A percentile compares a stretch with the other conserved stretches of the same genome.
These are phyloP conservation scores for Fraxinus sp. DNA, from an alignment of 305 asterid species.

Conservation along the genomic window DNA sequence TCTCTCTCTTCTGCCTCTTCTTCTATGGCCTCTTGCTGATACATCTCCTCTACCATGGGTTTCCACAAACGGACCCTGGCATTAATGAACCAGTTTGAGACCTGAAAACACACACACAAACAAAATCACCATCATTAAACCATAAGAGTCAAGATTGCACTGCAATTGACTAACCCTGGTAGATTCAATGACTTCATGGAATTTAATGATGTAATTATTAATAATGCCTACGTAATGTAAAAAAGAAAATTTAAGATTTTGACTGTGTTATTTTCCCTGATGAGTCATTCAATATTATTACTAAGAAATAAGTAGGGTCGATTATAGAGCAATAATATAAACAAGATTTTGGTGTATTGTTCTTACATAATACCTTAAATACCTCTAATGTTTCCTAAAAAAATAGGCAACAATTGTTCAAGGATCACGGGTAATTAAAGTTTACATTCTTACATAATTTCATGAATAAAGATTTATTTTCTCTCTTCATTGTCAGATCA, in stretches of 20 bases:
- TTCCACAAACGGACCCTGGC: conserved; percentile 99
- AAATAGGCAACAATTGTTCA: not conserved
- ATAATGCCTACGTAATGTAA: not conserved
- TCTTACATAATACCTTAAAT: not conserved
- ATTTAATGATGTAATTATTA: not conserved
- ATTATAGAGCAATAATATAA: not conserved
- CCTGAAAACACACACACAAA: conserved; percentile 45
- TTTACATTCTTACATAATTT: not conserved
- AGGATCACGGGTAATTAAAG: not conserved
- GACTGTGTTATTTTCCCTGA: not conserved
- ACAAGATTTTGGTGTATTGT: not conserved
- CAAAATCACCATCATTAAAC: not conserved
- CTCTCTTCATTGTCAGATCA: not conserved
- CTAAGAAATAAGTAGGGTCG: not conserved
- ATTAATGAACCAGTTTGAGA: conserved; percentile 98
- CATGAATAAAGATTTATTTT: not conserved
- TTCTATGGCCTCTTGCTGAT: conserved; percentile 88
- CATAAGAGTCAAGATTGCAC: conserved; percentile 5
- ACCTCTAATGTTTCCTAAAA: not conserved
- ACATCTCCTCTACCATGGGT: conserved; percentile 99
- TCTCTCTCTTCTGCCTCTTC: conserved; percentile 39
- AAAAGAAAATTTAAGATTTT: not conserved
- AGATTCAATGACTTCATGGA: not conserved
- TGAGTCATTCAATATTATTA: not conserved
- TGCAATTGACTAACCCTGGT: not conserved